These are phyloP conservation scores for Coniochaeta ligniaria DNA, from an alignment of 2,329 filamentous ascomycete genomes.

Conservation along the genomic window DNA sequence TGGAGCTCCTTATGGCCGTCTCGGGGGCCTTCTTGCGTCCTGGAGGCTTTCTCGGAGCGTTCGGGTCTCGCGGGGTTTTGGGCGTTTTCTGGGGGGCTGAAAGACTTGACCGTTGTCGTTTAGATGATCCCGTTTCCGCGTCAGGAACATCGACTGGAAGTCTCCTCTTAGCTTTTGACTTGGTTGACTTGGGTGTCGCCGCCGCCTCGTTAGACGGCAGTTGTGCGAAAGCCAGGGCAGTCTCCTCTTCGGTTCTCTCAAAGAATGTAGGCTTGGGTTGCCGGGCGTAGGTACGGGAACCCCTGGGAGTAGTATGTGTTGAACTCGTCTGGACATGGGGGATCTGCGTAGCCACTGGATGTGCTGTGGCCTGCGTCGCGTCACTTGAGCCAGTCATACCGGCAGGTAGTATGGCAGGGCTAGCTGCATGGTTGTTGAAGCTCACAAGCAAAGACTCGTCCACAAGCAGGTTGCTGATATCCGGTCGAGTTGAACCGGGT, in stretches of 20 bases:
- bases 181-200: not conserved
- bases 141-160: not conserved
- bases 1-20: not conserved
- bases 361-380: not conserved
- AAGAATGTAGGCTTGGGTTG: slow-evolving; percentile 9
- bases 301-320: not conserved
- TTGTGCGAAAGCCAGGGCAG: slow-evolving; percentile 4
- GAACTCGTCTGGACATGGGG: not conserved
- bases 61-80: not conserved
- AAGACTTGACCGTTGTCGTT: not conserved
- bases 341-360: not conserved
- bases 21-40: not conserved
- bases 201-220: slow-evolving; percentile 6
- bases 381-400: not conserved
- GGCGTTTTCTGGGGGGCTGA: not conserved
- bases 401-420: not conserved
- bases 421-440: not conserved
- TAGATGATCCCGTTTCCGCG: not conserved
- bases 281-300: slow-evolving; percentile 1
- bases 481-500: not conserved
- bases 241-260: slow-evolving; percentile 5
- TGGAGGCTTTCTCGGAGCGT: not conserved
- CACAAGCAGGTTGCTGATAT: not conserved
- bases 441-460: not conserved
- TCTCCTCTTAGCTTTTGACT: not conserved